phyloP scores from a whole-genome alignment of 1,139 yeast genomes.

The Diutina scorzettiae region DNA sequence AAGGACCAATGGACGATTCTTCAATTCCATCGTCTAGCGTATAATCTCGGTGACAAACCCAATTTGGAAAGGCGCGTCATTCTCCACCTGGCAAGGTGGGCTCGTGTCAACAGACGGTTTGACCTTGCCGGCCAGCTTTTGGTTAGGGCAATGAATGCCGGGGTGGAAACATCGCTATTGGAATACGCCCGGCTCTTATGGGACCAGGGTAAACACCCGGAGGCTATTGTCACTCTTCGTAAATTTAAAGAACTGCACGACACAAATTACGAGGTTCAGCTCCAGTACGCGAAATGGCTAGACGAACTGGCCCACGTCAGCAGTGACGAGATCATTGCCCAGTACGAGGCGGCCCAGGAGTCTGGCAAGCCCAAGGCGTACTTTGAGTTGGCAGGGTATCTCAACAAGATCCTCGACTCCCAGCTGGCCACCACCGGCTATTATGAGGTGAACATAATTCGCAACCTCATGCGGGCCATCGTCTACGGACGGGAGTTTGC shows the following conservation, averaged over 20 bases:
- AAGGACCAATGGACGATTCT: slow-evolving; percentile 3
- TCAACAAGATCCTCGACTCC: slow-evolving; percentile 64
- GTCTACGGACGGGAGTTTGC: slow-evolving; percentile 58
- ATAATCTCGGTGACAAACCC: neutral
- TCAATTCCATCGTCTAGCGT: neutral
- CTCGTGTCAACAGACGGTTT: slow-evolving; percentile 56
- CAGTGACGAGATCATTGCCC: slow-evolving; percentile 57
- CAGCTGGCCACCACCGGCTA: slow-evolving; percentile 39
- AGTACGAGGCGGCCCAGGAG: slow-evolving; percentile 49
- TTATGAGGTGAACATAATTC: slow-evolving; percentile 55
- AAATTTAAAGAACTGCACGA: slow-evolving; percentile 15
- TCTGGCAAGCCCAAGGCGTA: slow-evolving; percentile 55
- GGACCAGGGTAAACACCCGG: slow-evolving; percentile 83
- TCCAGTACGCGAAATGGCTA: slow-evolving; percentile 81
- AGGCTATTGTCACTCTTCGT: slow-evolving; percentile 59
- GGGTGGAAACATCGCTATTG: slow-evolving; percentile 45
- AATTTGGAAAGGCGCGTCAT: slow-evolving; percentile 22
- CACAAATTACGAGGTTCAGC: slow-evolving; percentile 17
- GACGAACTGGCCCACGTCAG: slow-evolving; percentile 81
- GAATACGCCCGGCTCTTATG: slow-evolving; percentile 82
- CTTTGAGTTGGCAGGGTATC: slow-evolving; percentile 71
- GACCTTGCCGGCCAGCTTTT: slow-evolving; percentile 68
- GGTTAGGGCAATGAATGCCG: slow-evolving; percentile 49
- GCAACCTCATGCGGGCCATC: slow-evolving; percentile 55
- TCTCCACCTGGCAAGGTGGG: slow-evolving; percentile 50